Conservation (phyloP, 371 early-diverging fungal genomes). For the Mortierella sp. region DNA sequence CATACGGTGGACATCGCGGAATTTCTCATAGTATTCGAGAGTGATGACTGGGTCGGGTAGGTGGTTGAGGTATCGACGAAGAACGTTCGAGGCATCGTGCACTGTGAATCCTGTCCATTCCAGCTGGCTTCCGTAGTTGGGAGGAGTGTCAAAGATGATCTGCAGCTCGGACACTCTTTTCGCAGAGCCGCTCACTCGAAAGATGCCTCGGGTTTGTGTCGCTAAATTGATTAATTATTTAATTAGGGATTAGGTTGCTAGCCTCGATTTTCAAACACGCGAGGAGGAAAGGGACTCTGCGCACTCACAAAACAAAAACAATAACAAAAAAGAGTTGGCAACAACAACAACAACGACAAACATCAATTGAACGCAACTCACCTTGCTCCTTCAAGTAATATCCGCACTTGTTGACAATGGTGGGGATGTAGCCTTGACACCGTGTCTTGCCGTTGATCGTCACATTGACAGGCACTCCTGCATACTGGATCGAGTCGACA, state of each 20-base stretch:
- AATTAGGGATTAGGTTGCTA: conserved; percentile 17
- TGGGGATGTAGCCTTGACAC: conserved; percentile 66
- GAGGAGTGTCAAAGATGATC: conserved; percentile 67
- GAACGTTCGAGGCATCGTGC: conserved; percentile 76
- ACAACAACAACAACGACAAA: neutral
- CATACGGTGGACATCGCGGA: conserved; percentile 67
- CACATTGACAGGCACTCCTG: conserved; percentile 45
- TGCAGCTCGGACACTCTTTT: conserved; percentile 71
- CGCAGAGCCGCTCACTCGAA: conserved; percentile 75
- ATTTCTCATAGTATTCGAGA: conserved; percentile 64
- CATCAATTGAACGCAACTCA: conserved; percentile 20
- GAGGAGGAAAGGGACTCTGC: neutral
- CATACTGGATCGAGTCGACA: conserved; percentile 54
- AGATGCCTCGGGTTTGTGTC: conserved; percentile 63
- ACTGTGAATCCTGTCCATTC: conserved; percentile 72
- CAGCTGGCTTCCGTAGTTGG: conserved; percentile 64
- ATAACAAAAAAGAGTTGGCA: neutral
- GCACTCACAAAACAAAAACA: neutral
- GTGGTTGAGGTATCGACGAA: conserved; percentile 74
- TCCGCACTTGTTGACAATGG: conserved; percentile 69
- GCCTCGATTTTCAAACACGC: neutral
- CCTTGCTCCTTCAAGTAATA: conserved; percentile 69
- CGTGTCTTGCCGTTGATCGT: conserved; percentile 40
- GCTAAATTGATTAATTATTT: conserved; percentile 54
- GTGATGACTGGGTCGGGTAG: conserved; percentile 74